phyloP scores from a whole-genome alignment of 2,329 filamentous ascomycete species.

The Moelleriella libera region DNA sequence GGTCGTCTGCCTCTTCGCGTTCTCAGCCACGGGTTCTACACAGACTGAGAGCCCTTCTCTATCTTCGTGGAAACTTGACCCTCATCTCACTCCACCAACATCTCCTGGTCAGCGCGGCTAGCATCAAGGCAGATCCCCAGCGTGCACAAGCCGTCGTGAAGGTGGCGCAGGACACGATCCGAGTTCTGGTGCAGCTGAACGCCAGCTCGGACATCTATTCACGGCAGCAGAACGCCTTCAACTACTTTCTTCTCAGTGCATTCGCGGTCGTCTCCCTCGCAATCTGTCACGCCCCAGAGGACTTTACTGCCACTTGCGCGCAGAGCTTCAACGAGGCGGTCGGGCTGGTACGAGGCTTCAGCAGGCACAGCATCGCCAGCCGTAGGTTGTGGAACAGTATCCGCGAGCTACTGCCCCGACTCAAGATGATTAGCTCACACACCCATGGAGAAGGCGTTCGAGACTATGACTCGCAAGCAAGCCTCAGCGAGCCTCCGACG shows the following conservation, averaged over 20 bases:
- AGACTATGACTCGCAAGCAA: background rate
- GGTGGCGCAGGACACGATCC: conserved; percentile 10
- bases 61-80: conserved; percentile 27
- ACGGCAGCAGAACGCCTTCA: conserved; percentile 11
- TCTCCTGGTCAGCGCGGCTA: conserved; percentile 19
- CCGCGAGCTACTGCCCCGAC: conserved; percentile 15
- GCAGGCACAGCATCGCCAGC: conserved; percentile 16
- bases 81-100: conserved; percentile 28
- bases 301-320: conserved; percentile 22
- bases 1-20: conserved; percentile 16
- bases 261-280: conserved; percentile 24
- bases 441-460: background rate
- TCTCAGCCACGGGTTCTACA: conserved; percentile 21
- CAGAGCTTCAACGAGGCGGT: conserved; percentile 17
- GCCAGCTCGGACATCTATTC: conserved; percentile 11
- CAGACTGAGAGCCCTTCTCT: conserved; percentile 24
- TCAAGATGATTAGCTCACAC: conserved; percentile 11
- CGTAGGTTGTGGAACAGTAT: conserved; percentile 21
- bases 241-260: conserved; percentile 14
- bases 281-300: conserved; percentile 26
- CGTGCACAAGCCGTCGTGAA: conserved; percentile 22
- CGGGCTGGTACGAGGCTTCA: conserved; percentile 17
- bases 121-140: conserved; percentile 18
- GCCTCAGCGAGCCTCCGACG: background rate
- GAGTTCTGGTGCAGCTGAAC: conserved; percentile 10